A percentile compares a stretch with the other conserved stretches of the same genome.
phyloP scores from a whole-genome alignment of 2,329 filamentous ascomycete genomes.

The Pestalotiopsis sp. region DNA sequence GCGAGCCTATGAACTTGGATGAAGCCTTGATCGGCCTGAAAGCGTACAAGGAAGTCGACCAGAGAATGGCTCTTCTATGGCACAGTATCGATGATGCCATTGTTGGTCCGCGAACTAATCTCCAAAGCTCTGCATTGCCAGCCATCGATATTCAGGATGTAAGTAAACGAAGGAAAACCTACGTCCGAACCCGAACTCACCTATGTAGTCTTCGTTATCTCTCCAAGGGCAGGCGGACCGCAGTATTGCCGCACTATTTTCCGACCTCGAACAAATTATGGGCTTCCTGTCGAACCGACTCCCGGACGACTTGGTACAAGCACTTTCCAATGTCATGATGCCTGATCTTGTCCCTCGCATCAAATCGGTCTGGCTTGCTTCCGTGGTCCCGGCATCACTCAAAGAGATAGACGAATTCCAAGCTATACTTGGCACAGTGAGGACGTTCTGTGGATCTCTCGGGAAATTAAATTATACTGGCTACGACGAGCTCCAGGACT shows the following conservation, averaged over 20 bases:
- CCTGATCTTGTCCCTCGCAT: conserved; percentile 67
- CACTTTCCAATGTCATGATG: conserved; percentile 70
- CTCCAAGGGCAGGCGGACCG: conserved; percentile 43
- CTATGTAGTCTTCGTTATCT: conserved; percentile 40
- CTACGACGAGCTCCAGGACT: conserved; percentile 67
- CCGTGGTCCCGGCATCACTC: conserved; percentile 73
- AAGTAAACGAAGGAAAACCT: conserved; percentile 19
- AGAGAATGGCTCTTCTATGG: conserved; percentile 61
- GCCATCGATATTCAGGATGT: conserved; percentile 43
- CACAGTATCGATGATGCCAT: conserved; percentile 62
- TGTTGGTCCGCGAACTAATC: conserved; percentile 58
- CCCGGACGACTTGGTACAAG: conserved; percentile 54
- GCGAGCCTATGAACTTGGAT: conserved; percentile 51
- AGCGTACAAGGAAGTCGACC: conserved; percentile 61
- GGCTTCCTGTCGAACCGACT: conserved; percentile 52
- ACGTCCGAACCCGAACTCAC: conserved; percentile 17
- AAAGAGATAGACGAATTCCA: conserved; percentile 72
- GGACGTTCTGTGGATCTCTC: conserved; percentile 64
- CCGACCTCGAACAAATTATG: conserved; percentile 53
- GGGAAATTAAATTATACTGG: conserved; percentile 62
- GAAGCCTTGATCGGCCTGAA: conserved; percentile 58
- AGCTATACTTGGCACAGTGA: conserved; percentile 63
- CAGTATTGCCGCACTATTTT: conserved; percentile 51
- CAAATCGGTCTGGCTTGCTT: conserved; percentile 72
- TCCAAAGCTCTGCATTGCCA: conserved; percentile 32